Evolutionary conservation across 176 grass and related monocot species (phyloP).

Genomic region (Oryza coarctata): DNA sequence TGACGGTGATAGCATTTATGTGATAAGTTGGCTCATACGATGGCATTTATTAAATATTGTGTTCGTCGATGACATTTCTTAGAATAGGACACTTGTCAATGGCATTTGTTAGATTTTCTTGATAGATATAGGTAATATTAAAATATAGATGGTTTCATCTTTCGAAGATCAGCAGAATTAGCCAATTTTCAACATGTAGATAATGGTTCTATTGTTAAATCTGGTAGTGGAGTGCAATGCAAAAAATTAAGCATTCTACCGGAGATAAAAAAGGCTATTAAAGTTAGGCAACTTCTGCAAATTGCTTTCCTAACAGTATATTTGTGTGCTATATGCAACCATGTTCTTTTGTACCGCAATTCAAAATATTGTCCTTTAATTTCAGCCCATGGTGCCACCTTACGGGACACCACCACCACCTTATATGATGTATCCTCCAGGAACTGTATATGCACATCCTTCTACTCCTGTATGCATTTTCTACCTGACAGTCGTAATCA

Average conservation of each 20-base stretch:
- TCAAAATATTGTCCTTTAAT: slow-evolving; percentile 25
- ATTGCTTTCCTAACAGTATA: slow-evolving; percentile 23
- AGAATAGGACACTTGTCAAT: too few species aligned
- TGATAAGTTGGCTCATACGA: too few species aligned
- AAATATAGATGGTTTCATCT: not conserved
- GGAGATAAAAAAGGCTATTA: not conserved
- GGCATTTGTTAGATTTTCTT: too few species aligned
- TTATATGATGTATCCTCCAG: slow-evolving; percentile 95
- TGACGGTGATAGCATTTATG: too few species aligned
- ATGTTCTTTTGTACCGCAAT: slow-evolving; percentile 28
- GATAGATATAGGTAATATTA: not conserved
- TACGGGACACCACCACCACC: slow-evolving; percentile 70
- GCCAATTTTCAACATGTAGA: not conserved
- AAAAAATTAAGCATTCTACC: not conserved
- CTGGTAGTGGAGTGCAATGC: not conserved
- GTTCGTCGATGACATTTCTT: too few species aligned
- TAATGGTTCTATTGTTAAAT: not conserved
- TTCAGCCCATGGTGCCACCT: slow-evolving; percentile 83
- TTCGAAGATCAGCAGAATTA: not conserved
- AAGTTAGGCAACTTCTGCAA: not conserved
- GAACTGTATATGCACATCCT: slow-evolving; percentile 90
- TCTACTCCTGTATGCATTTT: slow-evolving; percentile 73
- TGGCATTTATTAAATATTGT: too few species aligned
- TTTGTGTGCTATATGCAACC: not conserved
- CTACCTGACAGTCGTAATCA: slow-evolving; percentile 14